These are phyloP conservation scores for Chamaecrista fasciculata DNA, from an alignment of 306 rosid species.

Conservation along the genomic window DNA sequence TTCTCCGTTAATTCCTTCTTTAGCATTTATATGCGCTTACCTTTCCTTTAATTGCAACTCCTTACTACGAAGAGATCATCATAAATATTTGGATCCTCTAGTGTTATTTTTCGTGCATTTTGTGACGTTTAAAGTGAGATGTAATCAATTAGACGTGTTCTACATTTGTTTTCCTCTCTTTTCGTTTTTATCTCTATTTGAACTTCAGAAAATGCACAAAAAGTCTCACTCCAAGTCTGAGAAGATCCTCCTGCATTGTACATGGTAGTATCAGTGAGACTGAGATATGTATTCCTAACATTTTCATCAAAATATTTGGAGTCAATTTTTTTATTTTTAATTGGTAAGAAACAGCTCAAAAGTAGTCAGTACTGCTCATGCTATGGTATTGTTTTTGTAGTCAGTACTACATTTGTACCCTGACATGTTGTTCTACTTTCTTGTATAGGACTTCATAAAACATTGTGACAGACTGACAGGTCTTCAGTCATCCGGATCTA, in stretches of 20 bases:
- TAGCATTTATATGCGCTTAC: not conserved
- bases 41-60: not conserved
- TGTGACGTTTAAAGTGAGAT: too few species aligned
- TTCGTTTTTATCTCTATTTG: too few species aligned
- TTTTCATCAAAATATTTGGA: not conserved
- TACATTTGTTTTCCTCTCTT: too few species aligned
- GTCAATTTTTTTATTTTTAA: not conserved
- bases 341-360: too few species aligned
- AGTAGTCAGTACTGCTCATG: not conserved
- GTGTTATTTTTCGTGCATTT: too few species aligned
- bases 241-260: not conserved
- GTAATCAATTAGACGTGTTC: too few species aligned
- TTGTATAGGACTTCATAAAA: slow-evolving; percentile 80
- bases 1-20: not conserved
- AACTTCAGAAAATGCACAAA: not conserved
- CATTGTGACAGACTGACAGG: slow-evolving; percentile 91
- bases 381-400: slow-evolving; percentile 23
- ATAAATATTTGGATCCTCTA: too few species aligned
- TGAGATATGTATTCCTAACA: not conserved
- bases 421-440: slow-evolving; percentile 54
- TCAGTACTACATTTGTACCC: slow-evolving; percentile 36
- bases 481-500: slow-evolving; percentile 51
- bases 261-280: not conserved
- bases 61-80: too few species aligned
- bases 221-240: not conserved